phyloP scores from a whole-genome alignment of 2,329 filamentous ascomycete genomes.

The Colletotrichum kahawae region DNA sequence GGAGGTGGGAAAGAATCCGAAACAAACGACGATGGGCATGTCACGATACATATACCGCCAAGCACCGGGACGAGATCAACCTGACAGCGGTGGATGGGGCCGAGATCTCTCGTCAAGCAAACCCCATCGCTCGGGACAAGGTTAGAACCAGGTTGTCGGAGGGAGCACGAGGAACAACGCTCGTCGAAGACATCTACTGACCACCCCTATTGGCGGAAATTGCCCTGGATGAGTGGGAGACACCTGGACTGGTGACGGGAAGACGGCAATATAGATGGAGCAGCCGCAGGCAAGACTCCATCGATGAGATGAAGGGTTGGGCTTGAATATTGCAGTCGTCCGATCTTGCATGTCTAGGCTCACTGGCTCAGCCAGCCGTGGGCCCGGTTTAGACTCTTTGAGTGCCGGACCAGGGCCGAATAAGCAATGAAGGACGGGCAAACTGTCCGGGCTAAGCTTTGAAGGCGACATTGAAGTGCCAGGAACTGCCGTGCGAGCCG shows the following conservation, averaged over 20 bases:
- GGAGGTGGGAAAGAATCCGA: neutral
- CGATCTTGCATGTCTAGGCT: neutral
- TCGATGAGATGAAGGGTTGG: slow-evolving; percentile 12
- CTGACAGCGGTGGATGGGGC: neutral
- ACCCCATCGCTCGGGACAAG: neutral
- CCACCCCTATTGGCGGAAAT: slow-evolving; percentile 5
- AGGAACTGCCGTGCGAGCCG: neutral
- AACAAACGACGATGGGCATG: neutral
- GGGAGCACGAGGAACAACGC: neutral
- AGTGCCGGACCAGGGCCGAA: neutral
- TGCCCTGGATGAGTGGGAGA: neutral
- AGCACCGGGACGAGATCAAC: neutral
- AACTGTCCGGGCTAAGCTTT: neutral
- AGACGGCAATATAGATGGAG: slow-evolving; percentile 9
- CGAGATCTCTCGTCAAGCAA: neutral
- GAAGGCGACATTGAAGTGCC: neutral
- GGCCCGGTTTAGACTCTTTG: neutral
- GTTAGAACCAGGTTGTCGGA: neutral
- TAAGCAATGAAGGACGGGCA: neutral
- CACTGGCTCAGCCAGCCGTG: neutral
- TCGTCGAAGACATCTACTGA: neutral
- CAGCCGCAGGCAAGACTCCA: neutral
- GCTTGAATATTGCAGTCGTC: neutral
- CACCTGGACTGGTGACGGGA: neutral
- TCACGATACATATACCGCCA: neutral